phyloP scores from a whole-genome alignment of 148 eudicot species.

The Chenopodium quinoa region DNA sequence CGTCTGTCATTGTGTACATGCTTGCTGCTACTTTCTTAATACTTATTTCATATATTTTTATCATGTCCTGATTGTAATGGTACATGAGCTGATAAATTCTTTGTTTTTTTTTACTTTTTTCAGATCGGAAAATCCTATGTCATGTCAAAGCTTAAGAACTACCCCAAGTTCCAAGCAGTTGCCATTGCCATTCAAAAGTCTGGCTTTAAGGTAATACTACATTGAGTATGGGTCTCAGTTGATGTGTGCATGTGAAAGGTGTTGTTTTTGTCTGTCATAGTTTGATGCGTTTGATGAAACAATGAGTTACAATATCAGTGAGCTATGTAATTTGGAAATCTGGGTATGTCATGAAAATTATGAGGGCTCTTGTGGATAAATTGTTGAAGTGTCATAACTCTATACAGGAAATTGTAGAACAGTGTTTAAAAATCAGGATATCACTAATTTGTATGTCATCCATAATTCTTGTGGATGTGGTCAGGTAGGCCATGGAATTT shows the following conservation, averaged over 20 bases:
- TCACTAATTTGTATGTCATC: background rate
- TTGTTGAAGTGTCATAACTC: background rate
- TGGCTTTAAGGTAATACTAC: constrained; percentile 44
- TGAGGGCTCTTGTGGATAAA: background rate
- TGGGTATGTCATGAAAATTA: background rate
- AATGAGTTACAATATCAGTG: background rate
- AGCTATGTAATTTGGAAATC: background rate
- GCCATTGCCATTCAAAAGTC: constrained; percentile 46
- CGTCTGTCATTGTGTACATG: background rate
- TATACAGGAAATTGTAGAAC: background rate
- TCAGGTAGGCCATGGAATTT: background rate
- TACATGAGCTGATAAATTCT: background rate
- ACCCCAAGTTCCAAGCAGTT: constrained; percentile 50
- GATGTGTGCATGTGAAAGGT: background rate
- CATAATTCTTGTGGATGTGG: background rate
- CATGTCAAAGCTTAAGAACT: constrained; percentile 44
- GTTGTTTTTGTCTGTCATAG: background rate
- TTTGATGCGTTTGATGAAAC: background rate
- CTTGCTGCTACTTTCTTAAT: constrained; percentile 4
- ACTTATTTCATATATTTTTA: background rate
- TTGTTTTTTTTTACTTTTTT: background rate
- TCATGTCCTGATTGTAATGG: background rate
- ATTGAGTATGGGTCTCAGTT: background rate
- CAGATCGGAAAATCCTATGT: constrained; percentile 53
- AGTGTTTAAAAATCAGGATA: background rate